Evolutionary conservation across 192 early-diverging fungal genomes (phyloP), one percentile per base, ranked within the genome.

Genomic region (Linnemannia elongata): DNA sequence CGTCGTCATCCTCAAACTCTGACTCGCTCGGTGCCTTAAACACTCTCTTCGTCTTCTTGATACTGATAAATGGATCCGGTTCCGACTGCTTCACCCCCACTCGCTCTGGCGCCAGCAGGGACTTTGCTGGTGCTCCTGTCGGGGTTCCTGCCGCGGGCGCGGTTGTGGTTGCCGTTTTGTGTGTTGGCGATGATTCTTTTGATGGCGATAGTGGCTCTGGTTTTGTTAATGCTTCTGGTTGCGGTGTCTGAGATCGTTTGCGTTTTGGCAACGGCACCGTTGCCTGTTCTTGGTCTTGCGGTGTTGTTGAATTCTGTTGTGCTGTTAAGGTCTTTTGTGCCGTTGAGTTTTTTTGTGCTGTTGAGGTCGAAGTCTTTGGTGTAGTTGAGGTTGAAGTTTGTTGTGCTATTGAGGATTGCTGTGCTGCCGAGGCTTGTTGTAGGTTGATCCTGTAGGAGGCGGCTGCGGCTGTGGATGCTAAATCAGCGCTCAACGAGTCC

Each of bases 1-100:
- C 47, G 7, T 45, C 72, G 30, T 80, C 79, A 36, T 80, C 79
- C 45, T 80, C 79, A 54, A 80, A 80, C 52, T 80, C 79, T 30
- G 72, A 74, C 9, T 80, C 79, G 33, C 79, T 72, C 15, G 33
- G n/a, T 6, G 39, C 15, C 35, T 33, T 80, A 10, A 66, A 66
- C 5, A 66, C 27, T 15, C 27, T 66, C 60, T 66, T 66, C 60
- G n/a, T 66, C 12, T 66, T 33, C 27, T 66, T 66, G 60, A 6
- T 27, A 12, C 60, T 66, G 30, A 66, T 66, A 66, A 33, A 66
- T 33, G 60, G 60, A 15, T 66, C 60, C 30, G 60, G 60, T 33
- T 66, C 60, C 30, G 27, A 33, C 10, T 66, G 60, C 60, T n/a
- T 8, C 60, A 33, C 33, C 18, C 47, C 47, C 52, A 35, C 49